Evolutionary conservation across 805 yeast genomes (phyloP).

Genomic region (Kodamaea leandrae): DNA sequence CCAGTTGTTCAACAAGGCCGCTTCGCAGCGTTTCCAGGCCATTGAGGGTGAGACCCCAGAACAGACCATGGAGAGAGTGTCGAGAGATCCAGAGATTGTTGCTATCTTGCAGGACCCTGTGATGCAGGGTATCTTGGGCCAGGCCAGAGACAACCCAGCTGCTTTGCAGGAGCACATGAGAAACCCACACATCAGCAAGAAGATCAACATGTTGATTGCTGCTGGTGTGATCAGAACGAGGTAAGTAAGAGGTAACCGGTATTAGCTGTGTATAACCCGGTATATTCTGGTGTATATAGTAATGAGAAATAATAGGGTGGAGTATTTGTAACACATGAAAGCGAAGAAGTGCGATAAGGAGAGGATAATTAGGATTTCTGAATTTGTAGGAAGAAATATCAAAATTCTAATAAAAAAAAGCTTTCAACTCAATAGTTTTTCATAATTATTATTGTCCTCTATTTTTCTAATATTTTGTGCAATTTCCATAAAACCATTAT

Average conservation of each 20-base stretch:
- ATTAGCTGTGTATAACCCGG: conserved; percentile 8
- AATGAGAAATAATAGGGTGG: background rate
- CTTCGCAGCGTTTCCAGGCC: conserved; percentile 74
- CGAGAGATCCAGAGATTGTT: conserved; percentile 92
- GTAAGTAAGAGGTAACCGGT: conserved; percentile 27
- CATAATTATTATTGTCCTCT: too few relatives aligned
- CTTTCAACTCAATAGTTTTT: too few relatives aligned
- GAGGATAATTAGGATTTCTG: too few relatives aligned
- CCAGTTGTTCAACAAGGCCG: conserved; percentile 73
- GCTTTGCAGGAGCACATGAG: conserved; percentile 97
- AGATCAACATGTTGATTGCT: conserved; percentile 85
- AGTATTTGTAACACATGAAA: background rate
- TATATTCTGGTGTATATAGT: conserved; percentile 4
- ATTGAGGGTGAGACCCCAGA: conserved; percentile 89
- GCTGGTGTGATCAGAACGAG: conserved; percentile 96
- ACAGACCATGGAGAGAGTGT: conserved; percentile 85
- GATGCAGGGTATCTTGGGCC: conserved; percentile 91
- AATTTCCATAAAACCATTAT: background rate
- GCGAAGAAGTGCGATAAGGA: too few relatives aligned
- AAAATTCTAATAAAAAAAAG: background rate
- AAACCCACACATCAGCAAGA: conserved; percentile 87
- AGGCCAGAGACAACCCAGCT: conserved; percentile 93
- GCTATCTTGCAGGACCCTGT: conserved; percentile 89
- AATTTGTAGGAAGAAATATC: too few relatives aligned
- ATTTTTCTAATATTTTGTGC: too few relatives aligned